Evolutionary conservation across 1,284 basidiomycete genomes (phyloP).

Genomic region (Wallemia mellicola): DNA sequence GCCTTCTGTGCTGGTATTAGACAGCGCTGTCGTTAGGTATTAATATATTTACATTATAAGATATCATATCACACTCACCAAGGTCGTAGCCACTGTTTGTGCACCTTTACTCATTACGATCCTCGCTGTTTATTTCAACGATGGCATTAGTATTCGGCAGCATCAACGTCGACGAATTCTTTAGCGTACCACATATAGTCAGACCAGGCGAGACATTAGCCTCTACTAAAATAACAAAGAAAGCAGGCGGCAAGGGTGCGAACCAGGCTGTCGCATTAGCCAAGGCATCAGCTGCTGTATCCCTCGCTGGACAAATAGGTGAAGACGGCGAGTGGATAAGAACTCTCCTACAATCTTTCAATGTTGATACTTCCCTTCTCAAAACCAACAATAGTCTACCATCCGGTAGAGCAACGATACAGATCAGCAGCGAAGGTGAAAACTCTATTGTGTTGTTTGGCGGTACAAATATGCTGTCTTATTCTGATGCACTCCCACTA

Average conservation of each 20-base stretch:
- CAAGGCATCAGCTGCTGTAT: constrained; percentile 14
- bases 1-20: constrained; percentile 82
- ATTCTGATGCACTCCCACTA: constrained; percentile 1
- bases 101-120: neutral
- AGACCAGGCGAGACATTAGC: constrained; percentile 20
- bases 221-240: constrained; percentile 14
- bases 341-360: constrained; percentile 11
- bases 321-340: constrained; percentile 16
- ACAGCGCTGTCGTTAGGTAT: constrained; percentile 29
- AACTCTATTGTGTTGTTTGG: constrained; percentile 15
- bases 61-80: no score
- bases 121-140: no score
- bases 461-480: neutral
- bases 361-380: constrained; percentile 13
- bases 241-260: constrained; percentile 21
- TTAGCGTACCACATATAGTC: constrained; percentile 18
- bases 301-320: constrained; percentile 16
- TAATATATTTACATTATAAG: neutral
- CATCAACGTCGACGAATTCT: constrained; percentile 17
- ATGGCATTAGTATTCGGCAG: neutral
- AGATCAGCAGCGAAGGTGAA: constrained; percentile 17
- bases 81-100: neutral
- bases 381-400: constrained; percentile 9
- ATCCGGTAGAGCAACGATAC: constrained; percentile 21
- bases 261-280: constrained; percentile 20